Percentiles rank a stretch among this genome's conserved stretches.
phyloP scores from a whole-genome alignment of 2,329 filamentous ascomycete species.

The Botryotinia narcissicola region DNA sequence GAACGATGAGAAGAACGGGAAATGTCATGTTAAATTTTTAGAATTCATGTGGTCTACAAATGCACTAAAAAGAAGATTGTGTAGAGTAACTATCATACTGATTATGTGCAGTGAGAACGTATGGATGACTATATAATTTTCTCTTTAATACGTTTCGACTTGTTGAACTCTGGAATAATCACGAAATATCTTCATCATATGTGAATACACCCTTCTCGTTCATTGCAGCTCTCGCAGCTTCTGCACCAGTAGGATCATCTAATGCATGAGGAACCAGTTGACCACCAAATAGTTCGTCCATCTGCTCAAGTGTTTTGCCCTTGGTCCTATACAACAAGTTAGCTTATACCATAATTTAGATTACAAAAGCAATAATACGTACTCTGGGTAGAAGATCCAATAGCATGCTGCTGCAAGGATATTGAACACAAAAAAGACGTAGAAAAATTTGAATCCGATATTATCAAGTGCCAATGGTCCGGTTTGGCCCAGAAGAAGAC shows the following conservation, averaged over 20 bases:
- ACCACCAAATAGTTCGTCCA: conserved; percentile 38
- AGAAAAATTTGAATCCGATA: conserved; percentile 46
- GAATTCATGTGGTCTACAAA: background rate
- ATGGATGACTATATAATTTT: no score
- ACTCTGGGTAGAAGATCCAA: conserved; percentile 47
- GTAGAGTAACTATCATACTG: background rate
- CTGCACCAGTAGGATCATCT: conserved; percentile 38
- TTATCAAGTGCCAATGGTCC: conserved; percentile 55
- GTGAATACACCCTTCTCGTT: background rate
- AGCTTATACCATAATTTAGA: conserved; percentile 36
- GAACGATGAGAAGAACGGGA: background rate
- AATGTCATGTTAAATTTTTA: background rate
- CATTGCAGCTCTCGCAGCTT: conserved; percentile 23
- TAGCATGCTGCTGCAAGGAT: conserved; percentile 40
- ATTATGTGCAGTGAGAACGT: background rate
- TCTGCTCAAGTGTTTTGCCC: conserved; percentile 36
- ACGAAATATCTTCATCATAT: background rate
- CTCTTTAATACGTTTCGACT: no score
- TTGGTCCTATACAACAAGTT: conserved; percentile 36
- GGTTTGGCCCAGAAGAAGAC: conserved; percentile 51
- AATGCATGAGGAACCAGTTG: conserved; percentile 41
- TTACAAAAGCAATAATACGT: conserved; percentile 34
- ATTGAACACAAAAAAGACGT: background rate
- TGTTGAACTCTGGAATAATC: background rate
- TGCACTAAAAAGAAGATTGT: background rate